A percentile compares a stretch with the other conserved stretches of the same genome.
Evolutionary conservation across 495 filamentous ascomycete genomes (phyloP).

Genomic region (Penicillium simplicissimum): DNA sequence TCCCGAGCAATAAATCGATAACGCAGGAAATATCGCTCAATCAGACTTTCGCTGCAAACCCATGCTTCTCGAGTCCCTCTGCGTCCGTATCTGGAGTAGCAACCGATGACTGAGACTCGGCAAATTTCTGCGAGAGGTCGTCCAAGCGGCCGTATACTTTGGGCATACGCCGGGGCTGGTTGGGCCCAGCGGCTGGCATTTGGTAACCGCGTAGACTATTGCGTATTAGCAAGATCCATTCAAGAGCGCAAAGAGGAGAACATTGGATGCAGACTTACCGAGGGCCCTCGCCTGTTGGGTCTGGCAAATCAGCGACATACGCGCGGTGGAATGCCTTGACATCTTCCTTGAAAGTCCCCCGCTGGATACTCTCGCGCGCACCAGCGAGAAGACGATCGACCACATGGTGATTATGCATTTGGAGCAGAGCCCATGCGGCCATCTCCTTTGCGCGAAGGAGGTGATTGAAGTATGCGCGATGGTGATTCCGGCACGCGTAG

Average conservation of each 20-base stretch:
- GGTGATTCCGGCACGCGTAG: slow-evolving; percentile 82
- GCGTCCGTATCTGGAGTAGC: slow-evolving; percentile 52
- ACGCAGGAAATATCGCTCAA: not conserved
- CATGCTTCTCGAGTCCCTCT: slow-evolving; percentile 57
- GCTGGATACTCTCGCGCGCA: slow-evolving; percentile 61
- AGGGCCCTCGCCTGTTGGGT: slow-evolving; percentile 74
- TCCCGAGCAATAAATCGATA: not conserved
- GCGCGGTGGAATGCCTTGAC: slow-evolving; percentile 52
- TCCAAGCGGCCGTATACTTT: slow-evolving; percentile 62
- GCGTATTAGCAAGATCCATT: slow-evolving; percentile 15
- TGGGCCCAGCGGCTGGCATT: slow-evolving; percentile 65
- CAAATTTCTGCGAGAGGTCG: slow-evolving; percentile 48
- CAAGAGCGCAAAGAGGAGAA: not conserved
- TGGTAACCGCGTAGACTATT: slow-evolving; percentile 78
- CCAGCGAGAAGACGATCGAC: slow-evolving; percentile 71
- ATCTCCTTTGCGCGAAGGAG: slow-evolving; percentile 88
- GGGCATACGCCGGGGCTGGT: slow-evolving; percentile 66
- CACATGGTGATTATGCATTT: slow-evolving; percentile 82
- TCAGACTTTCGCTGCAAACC: slow-evolving; percentile 57
- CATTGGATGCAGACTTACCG: slow-evolving; percentile 46
- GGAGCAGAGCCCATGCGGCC: slow-evolving; percentile 90
- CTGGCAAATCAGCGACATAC: slow-evolving; percentile 71
- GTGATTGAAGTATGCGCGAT: slow-evolving; percentile 84
- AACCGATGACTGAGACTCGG: slow-evolving; percentile 50
- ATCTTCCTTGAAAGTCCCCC: slow-evolving; percentile 64